These are phyloP conservation scores for Penicillium sp. DNA, from an alignment of 2,329 filamentous ascomycete genomes.

Conservation along the genomic window DNA sequence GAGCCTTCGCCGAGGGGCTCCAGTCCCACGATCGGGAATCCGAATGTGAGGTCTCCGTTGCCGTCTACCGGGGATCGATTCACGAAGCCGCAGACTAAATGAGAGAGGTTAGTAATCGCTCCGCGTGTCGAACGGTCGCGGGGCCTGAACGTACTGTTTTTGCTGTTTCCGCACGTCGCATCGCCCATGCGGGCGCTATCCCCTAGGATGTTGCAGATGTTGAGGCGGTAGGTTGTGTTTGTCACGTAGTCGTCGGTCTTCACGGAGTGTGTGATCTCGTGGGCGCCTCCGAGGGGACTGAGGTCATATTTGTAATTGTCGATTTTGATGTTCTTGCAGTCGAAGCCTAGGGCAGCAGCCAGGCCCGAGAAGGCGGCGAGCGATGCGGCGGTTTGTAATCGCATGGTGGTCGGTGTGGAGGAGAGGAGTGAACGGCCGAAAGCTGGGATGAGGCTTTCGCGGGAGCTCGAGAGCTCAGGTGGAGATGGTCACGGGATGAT, in stretches of 20 bases:
- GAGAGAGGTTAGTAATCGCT: background rate
- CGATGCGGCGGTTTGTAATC: slow-evolving; percentile 31
- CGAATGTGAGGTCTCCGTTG: slow-evolving; percentile 54
- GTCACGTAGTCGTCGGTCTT: slow-evolving; percentile 27
- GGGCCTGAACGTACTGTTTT: slow-evolving; percentile 34
- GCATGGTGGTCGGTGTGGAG: slow-evolving; percentile 30
- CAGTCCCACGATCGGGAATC: slow-evolving; percentile 75
- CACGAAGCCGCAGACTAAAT: slow-evolving; percentile 73
- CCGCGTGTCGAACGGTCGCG: background rate
- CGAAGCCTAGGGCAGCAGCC: slow-evolving; percentile 35
- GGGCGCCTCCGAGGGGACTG: slow-evolving; percentile 40
- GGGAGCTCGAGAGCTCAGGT: slow-evolving; percentile 10
- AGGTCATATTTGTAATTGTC: slow-evolving; percentile 44
- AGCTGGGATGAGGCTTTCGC: slow-evolving; percentile 5
- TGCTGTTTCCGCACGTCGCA: slow-evolving; percentile 35
- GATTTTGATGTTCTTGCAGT: slow-evolving; percentile 40
- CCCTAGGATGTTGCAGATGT: slow-evolving; percentile 37
- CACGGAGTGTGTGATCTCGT: slow-evolving; percentile 36
- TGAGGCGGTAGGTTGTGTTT: slow-evolving; percentile 42
- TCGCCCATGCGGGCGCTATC: slow-evolving; percentile 27
- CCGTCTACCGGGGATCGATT: slow-evolving; percentile 54
- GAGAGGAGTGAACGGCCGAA: slow-evolving; percentile 1
- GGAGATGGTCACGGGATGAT: background rate
- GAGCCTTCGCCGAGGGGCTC: slow-evolving; percentile 55
- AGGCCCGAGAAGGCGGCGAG: slow-evolving; percentile 31